Evolutionary conservation across 441 rosid genomes (phyloP), one percentile per base, ranked within the genome.

Genomic region (Erodium texanum): DNA sequence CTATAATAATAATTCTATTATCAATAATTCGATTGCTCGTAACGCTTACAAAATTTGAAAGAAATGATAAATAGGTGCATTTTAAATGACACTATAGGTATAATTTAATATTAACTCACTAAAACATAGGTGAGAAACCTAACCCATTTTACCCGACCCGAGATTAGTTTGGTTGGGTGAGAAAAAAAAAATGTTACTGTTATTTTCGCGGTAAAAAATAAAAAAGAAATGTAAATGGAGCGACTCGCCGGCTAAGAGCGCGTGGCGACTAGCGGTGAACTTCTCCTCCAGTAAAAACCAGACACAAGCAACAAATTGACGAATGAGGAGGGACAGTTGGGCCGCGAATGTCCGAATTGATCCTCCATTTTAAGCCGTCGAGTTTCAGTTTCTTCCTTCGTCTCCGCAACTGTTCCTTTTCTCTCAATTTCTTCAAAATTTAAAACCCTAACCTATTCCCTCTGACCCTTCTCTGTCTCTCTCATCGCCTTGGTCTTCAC

Each of bases 311-410:
- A 15, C 19, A 48, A 48, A 48, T 48, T 48, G 56, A 6, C 18
- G 56, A 48, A 48, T 48, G 18, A 48, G 16, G 18, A 48, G 6
- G 15, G 56, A 48, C 56, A 1, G 16, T 48, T 15, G 5, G 19
- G 19, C 29, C 29, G 29, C 29, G 29, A 27, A 27, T 27, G 29
- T 27, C 18, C 4, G 15, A 14, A 48, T 48, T 48, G 56, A 48
- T 48, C 10, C 56, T 14, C 16, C 2, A 5, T 24, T 64, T 73
- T 1, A 1, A 73, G 70, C 76, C 72, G 76, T 73, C 68, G 66
- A 11, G 69, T 64, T 68, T 36, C 69, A 56, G 69, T 68, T 68
- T 54, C 72, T 18, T 8, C 48, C 14, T 29, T 24, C 29, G 29
- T 27, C 29, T 27, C 29, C 29, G 29, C 29, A 27, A 18, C 64